These are phyloP conservation scores for Ophiocordyceps polyrhachis-furcata DNA, from an alignment of 2,329 filamentous ascomycete genomes.

Conservation along the genomic window DNA sequence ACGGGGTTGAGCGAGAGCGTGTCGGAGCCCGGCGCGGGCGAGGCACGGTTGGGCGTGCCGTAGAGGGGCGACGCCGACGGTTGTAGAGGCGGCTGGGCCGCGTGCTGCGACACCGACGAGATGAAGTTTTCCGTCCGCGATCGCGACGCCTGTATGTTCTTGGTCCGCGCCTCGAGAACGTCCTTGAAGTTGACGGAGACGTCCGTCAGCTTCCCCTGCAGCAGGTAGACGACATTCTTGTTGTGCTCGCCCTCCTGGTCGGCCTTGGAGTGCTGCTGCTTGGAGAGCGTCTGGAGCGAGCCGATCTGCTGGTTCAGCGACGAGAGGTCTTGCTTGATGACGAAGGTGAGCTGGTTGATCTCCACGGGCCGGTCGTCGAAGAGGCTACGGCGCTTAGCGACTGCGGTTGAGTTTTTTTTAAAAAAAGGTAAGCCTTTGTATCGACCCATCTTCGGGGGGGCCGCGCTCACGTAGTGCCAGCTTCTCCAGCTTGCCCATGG, in stretches of 20 bases:
- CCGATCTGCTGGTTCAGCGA: slow-evolving; percentile 73
- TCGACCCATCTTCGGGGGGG: slow-evolving; percentile 5
- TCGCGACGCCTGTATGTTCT: slow-evolving; percentile 90
- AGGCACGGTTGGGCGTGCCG: slow-evolving; percentile 51
- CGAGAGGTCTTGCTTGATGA: slow-evolving; percentile 94
- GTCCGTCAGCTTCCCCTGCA: slow-evolving; percentile 82
- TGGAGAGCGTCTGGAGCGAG: slow-evolving; percentile 57
- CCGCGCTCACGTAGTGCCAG: slow-evolving; percentile 52
- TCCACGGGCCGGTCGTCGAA: slow-evolving; percentile 95
- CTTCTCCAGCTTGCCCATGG: slow-evolving; percentile 89
- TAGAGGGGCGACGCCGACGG: slow-evolving; percentile 77
- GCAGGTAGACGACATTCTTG: slow-evolving; percentile 84
- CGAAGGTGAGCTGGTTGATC: slow-evolving; percentile 90
- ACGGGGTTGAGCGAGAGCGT: slow-evolving; percentile 65
- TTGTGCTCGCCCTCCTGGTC: slow-evolving; percentile 91
- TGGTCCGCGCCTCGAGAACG: slow-evolving; percentile 85
- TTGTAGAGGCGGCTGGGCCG: slow-evolving; percentile 41
- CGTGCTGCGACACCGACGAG: slow-evolving; percentile 65
- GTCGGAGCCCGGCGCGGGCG: slow-evolving; percentile 50
- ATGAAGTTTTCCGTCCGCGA: slow-evolving; percentile 94
- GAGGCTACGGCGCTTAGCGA: slow-evolving; percentile 90
- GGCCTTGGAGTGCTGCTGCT: slow-evolving; percentile 52
- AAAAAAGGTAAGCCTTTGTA: no score
- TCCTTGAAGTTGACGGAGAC: slow-evolving; percentile 95
- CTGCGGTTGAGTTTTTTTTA: no score